Base-by-base conservation (phyloP, 2,329 filamentous ascomycete genomes). In the Phaeophleospora eucalypticola region DNA sequence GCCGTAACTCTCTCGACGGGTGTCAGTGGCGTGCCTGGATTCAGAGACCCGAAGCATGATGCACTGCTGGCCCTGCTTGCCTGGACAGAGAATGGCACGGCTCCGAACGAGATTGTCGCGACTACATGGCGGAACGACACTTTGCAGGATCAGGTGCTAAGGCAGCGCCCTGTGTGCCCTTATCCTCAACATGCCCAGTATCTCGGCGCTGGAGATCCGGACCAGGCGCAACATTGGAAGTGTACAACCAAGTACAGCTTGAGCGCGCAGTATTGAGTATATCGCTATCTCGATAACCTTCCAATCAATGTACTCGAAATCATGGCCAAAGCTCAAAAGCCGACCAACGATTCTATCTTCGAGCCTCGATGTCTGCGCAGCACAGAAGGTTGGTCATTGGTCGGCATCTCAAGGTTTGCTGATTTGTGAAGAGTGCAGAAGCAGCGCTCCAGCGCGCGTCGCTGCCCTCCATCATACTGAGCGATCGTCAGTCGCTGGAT, bases 31-130 rank as follows among this genome's bases (percentile, higher is more conserved):
- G 63, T 65, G 15, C 65, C 63, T 3, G 62, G 65, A 2, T 68
- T 60, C 52, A 35, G 44, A 29, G 60, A 68, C 45, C 49, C 59
- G 4, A 47, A 57, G 42, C 65, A 69, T 45, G 66, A 69, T 51
- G 60, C 59, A 8, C 45, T 70, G 33, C 46, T 65, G 16, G 62
- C 65, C 20, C 41, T 71, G 51, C 64, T 70, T 58, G 54, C 51
- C 8, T 71, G 69, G 69, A 65, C 66, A 2, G 69, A 71, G 52
- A 48, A 64, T 1, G 68, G 60, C 1, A 58, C 33, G 3, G 67
- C 65, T 16, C 69, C 69, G 17, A 64, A 68, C 2, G 43, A 54
- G 21, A 55, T 70, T 17, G 50, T 69, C 14, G 66, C 62, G n/a
- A 69, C 67, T 3, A 63, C 63, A 49, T 68, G 58, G 56, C 40